Percentiles rank a stretch among this genome's conserved stretches.
Conservation (phyloP, 306 rosid genomes). For the Fagus sylvatica region DNA sequence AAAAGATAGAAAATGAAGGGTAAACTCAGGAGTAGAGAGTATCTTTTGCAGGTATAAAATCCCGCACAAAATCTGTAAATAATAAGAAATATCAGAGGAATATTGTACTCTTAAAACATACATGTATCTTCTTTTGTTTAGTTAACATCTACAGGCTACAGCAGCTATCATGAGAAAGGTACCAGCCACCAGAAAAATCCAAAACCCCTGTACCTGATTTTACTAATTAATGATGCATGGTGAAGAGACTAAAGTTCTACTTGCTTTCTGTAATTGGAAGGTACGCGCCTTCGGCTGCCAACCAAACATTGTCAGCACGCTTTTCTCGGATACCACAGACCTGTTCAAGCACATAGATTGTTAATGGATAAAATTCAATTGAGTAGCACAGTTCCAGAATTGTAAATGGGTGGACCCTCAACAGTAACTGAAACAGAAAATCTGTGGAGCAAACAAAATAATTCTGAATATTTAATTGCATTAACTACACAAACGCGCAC, state of each 20-base stretch:
- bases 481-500: too few species aligned
- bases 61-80: slow-evolving; percentile 14
- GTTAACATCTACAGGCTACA: slow-evolving; percentile 25
- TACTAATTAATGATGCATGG: slow-evolving; percentile 14
- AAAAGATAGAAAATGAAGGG: too few species aligned
- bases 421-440: not conserved
- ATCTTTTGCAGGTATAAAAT: slow-evolving; percentile 1
- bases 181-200: slow-evolving; percentile 29
- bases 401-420: not conserved
- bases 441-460: too few species aligned
- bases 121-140: slow-evolving; percentile 20
- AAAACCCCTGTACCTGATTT: slow-evolving; percentile 37
- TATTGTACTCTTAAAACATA: slow-evolving; percentile 22
- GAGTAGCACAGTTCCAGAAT: not conserved
- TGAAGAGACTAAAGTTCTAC: slow-evolving; percentile 37
- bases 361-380: slow-evolving; percentile 7
- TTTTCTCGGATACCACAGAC: slow-evolving; percentile 87
- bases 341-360: slow-evolving; percentile 35
- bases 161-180: slow-evolving; percentile 21
- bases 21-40: not conserved
- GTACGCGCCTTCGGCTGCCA: slow-evolving; percentile 96
- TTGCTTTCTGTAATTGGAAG: slow-evolving; percentile 73
- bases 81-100: slow-evolving; percentile 19
- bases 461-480: not conserved
- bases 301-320: slow-evolving; percentile 88